Percentiles rank a stretch among this genome's conserved stretches.
phyloP scores from a whole-genome alignment of 345 rosid species.

The Lepidium aucheri region DNA sequence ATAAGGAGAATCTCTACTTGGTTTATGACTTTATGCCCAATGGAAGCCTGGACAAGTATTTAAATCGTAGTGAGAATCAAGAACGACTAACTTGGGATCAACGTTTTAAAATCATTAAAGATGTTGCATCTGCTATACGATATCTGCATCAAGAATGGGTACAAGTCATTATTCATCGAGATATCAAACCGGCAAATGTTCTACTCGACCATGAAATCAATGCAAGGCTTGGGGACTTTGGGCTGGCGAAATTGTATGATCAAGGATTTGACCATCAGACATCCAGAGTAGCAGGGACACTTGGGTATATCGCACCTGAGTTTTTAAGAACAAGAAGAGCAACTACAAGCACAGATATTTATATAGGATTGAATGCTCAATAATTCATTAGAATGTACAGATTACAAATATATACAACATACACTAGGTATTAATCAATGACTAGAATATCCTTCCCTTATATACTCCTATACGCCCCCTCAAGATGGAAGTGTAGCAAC shows the following conservation, averaged over 20 bases:
- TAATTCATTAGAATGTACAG: no score
- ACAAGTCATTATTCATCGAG: conserved; percentile 41
- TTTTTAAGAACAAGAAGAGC: conserved; percentile 33
- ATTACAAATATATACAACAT: no score
- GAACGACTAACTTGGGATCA: conserved; percentile 33
- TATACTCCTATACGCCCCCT: no score
- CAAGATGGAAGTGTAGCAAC: no score
- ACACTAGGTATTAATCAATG: no score
- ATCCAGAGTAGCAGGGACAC: conserved; percentile 36
- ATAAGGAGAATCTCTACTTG: conserved; percentile 32
- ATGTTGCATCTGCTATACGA: conserved; percentile 30
- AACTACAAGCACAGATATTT: conserved; percentile 33
- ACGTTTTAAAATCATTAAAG: conserved; percentile 34
- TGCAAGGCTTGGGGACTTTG: conserved; percentile 42
- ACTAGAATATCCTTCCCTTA: no score
- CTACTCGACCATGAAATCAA: conserved; percentile 30
- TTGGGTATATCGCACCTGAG: conserved; percentile 40
- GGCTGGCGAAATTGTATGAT: conserved; percentile 33
- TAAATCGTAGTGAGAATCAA: conserved; percentile 12
- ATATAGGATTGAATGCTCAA: no score
- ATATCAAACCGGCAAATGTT: conserved; percentile 37
- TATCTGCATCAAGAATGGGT: conserved; percentile 47
- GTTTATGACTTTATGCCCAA: conserved; percentile 49
- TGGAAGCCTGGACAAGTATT: conserved; percentile 40
- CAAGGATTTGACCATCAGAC: conserved; percentile 31